These are phyloP conservation scores for Spathaspora girioi DNA, from an alignment of 805 yeast species.

Conservation along the genomic window DNA sequence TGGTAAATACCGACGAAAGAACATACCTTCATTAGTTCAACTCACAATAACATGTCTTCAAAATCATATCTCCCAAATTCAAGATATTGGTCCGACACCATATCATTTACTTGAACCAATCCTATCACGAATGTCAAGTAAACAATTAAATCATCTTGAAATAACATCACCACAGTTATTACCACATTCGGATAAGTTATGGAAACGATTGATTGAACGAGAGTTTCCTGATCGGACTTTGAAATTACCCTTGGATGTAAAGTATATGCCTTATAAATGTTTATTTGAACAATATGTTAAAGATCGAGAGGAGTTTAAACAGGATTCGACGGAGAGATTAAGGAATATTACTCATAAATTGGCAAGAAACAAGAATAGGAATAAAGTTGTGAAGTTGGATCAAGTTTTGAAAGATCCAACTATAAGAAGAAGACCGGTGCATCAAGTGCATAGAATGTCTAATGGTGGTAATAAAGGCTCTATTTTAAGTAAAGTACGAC, in stretches of 20 bases:
- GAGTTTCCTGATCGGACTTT: conserved; percentile 48
- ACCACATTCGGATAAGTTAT: conserved; percentile 41
- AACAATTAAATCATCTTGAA: conserved; percentile 41
- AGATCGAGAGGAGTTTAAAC: conserved; percentile 42
- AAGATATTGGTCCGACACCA: conserved; percentile 26
- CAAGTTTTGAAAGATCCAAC: conserved; percentile 25
- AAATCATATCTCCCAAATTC: conserved; percentile 17
- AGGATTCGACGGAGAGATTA: conserved; percentile 42
- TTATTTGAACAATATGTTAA: conserved; percentile 35
- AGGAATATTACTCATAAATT: conserved; percentile 39
- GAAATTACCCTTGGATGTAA: not conserved
- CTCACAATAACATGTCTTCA: conserved; percentile 14
- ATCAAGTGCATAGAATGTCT: conserved; percentile 7
- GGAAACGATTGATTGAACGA: conserved; percentile 41
- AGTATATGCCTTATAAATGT: conserved; percentile 30
- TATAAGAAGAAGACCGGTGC: conserved; percentile 12
- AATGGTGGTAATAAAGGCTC: conserved; percentile 15
- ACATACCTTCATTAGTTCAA: conserved; percentile 5
- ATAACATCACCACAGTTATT: conserved; percentile 37
- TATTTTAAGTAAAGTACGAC: conserved; percentile 32
- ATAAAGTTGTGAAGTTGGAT: conserved; percentile 31
- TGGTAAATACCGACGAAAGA: not conserved
- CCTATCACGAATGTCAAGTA: conserved; percentile 41
- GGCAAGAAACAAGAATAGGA: conserved; percentile 37
- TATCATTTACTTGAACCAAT: conserved; percentile 49